Percentiles rank a stretch among this genome's conserved stretches.
These are phyloP conservation scores for Corylus americana DNA, from an alignment of 306 rosid species.

Conservation along the genomic window DNA sequence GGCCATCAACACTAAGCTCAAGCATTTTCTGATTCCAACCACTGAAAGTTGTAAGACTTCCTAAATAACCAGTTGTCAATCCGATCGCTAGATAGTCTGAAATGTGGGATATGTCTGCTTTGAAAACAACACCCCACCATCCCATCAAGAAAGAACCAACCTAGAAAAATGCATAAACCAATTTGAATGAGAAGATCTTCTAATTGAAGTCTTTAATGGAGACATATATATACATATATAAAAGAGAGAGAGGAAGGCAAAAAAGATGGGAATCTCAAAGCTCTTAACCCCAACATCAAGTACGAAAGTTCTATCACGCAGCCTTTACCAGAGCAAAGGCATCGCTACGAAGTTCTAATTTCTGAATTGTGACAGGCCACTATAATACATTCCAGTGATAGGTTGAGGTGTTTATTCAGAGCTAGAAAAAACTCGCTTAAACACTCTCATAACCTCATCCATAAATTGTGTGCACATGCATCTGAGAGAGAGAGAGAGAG, in stretches of 20 bases:
- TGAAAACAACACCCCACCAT: slow-evolving; percentile 89
- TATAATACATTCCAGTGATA: neutral
- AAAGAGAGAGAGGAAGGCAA: neutral
- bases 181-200: slow-evolving; percentile 10
- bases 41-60: slow-evolving; percentile 94
- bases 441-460: neutral
- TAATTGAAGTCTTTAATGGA: neutral
- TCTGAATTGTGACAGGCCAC: neutral
- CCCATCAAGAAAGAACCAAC: slow-evolving; percentile 94
- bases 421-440: neutral
- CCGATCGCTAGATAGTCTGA: slow-evolving; percentile 80
- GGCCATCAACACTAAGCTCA: slow-evolving; percentile 67
- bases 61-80: slow-evolving; percentile 79
- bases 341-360: neutral
- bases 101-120: slow-evolving; percentile 56
- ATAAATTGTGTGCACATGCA: neutral
- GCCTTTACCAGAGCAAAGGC: neutral
- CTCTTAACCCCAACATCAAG: neutral
- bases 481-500: slow-evolving; percentile 19
- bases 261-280: neutral
- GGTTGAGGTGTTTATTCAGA: neutral
- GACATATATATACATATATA: neutral
- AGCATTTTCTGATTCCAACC: slow-evolving; percentile 97
- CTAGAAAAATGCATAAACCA: slow-evolving; percentile 34
- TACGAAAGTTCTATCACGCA: neutral